A percentile compares a stretch with the other conserved stretches of the same genome.
Conservation (phyloP, 164 flowering plant genomes). For the Platanus orientalis region DNA sequence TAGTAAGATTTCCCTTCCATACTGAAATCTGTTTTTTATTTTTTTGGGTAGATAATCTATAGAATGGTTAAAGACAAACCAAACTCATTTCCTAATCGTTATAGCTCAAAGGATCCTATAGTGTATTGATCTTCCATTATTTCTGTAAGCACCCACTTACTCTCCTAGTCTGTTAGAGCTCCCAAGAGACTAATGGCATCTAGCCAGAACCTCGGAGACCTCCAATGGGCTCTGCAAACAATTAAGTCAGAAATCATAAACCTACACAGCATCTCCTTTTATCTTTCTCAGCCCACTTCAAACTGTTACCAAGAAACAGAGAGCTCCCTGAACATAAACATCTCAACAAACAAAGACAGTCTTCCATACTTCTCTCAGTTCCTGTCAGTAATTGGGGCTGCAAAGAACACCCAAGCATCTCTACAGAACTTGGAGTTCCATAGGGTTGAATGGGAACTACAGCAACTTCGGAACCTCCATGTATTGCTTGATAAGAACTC, state of each 20-base stretch:
- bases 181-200: conserved; percentile 36
- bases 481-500: conserved; percentile 36
- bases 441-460: conserved; percentile 36
- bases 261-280: conserved; percentile 62
- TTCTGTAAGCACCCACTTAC: neutral
- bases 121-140: neutral
- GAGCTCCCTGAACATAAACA: conserved; percentile 53
- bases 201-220: conserved; percentile 40
- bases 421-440: conserved; percentile 54
- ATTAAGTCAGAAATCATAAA: conserved; percentile 36
- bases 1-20: too few relatives aligned
- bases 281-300: conserved; percentile 53
- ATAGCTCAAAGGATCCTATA: neutral
- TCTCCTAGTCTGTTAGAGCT: neutral
- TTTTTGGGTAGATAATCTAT: too few relatives aligned
- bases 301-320: conserved; percentile 66
- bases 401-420: conserved; percentile 23
- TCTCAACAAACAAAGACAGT: conserved; percentile 36
- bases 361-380: conserved; percentile 37
- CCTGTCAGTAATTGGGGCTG: conserved; percentile 33
- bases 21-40: too few relatives aligned
- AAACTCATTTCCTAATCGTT: neutral
- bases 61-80: too few relatives aligned
- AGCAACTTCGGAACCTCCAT: conserved; percentile 37
- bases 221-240: conserved; percentile 55